Evolutionary conservation across 805 yeast genomes (phyloP).

Genomic region (Yarrowia sp.): DNA sequence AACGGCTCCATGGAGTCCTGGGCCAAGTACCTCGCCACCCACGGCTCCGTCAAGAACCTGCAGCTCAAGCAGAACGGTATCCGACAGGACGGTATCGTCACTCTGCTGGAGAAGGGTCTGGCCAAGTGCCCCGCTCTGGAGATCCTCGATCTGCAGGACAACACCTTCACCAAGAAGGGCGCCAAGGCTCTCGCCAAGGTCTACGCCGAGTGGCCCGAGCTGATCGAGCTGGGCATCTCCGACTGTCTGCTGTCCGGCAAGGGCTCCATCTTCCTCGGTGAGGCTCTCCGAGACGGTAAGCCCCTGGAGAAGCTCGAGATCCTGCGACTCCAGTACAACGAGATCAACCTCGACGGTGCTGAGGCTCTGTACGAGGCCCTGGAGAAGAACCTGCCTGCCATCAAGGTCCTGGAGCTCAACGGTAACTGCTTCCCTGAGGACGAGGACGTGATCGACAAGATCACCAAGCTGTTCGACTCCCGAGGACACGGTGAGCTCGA

Average conservation of each 20-base stretch:
- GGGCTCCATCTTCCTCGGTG: conserved; percentile 62
- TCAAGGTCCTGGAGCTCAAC: conserved; percentile 74
- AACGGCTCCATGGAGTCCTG: conserved; percentile 87
- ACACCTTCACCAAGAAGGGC: conserved; percentile 77
- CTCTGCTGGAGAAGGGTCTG: conserved; percentile 71
- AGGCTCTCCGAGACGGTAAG: conserved; percentile 38
- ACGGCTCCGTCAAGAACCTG: conserved; percentile 66
- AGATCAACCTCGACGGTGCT: conserved; percentile 67
- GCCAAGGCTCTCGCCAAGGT: conserved; percentile 62
- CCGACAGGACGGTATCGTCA: conserved; percentile 86
- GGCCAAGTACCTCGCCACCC: conserved; percentile 80
- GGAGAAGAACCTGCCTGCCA: conserved; percentile 52
- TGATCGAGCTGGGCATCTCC: conserved; percentile 78
- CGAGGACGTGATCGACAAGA: conserved; percentile 60
- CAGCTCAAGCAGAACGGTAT: conserved; percentile 95
- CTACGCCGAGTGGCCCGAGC: conserved; percentile 59
- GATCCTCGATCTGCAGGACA: conserved; percentile 86
- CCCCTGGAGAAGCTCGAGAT: conserved; percentile 47
- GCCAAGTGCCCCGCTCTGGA: conserved; percentile 56
- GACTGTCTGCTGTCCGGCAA: conserved; percentile 81
- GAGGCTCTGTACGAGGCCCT: conserved; percentile 57
- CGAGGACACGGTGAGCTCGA: conserved; percentile 82
- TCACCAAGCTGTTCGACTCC: conserved; percentile 61
- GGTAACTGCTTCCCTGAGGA: conserved; percentile 95
- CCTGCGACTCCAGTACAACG: conserved; percentile 84